Base-by-base conservation (phyloP, 805 yeast genomes). In the Metschnikowia rubicola region DNA sequence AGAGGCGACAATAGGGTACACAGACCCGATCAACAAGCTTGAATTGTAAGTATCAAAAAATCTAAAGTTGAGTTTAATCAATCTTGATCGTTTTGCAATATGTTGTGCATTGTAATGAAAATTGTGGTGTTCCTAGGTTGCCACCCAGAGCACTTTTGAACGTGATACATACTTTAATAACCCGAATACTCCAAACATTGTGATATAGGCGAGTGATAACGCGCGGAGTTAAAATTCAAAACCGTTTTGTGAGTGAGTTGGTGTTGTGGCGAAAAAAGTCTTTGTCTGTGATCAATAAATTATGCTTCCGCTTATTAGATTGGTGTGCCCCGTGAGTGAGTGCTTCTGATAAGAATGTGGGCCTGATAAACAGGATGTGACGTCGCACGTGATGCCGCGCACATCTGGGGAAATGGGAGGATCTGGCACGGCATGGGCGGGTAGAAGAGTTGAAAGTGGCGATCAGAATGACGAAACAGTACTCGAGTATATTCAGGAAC, bases 1-100 rank as follows among this genome's bases (percentile, higher is more conserved):
- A 3, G 88, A 79, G 42, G 85, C 85, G 48, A 79, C 61, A 12
- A 79, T 63, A 3, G 90, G 90, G 62, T 81, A 79, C 10, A 73
- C 70, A 32, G 80, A 68, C 8, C 83, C 69, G 26, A 77, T 66
- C 9, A 50, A 35, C 36, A 48, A 41, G 39, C 59, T 56, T 31
- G 6, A 8, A 12, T 6, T 17, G 55, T 53, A 46, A 53, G 55
- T 43, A 44, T 8, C 30, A 30, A 12, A 3, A 3, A 21, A 21
- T 21, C 5, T 21, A 0, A 21, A 21, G 8, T 21, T 21, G 8
- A 21, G 7, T 7, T 4, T 21, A 2, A 21, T 21, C 26, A 7
- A 21, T 21, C 7, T 21, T 21, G 26, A 21, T 21, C 26, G 26
- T 21, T 21, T 21, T 21, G 26, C 26, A 21, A 21, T 21, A 21